phyloP scores from a whole-genome alignment of 73 alveolate genomes.

The Paramecium sexaurelia region DNA sequence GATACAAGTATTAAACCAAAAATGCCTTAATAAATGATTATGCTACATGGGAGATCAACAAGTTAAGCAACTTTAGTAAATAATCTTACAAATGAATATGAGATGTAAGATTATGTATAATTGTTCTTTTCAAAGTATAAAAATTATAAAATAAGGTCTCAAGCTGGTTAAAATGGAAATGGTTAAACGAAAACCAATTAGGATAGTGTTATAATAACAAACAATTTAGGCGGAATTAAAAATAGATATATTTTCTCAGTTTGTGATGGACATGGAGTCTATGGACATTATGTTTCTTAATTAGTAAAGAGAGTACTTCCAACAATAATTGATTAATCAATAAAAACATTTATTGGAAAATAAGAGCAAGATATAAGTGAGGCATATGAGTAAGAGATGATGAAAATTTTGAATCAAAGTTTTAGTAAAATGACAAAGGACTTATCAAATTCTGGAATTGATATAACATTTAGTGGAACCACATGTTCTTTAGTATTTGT shows the following conservation, averaged over 20 bases:
- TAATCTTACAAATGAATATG: not conserved
- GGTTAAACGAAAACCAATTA: conserved; percentile 48
- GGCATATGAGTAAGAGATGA: not conserved
- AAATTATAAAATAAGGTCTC: not conserved
- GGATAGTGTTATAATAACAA: conserved; percentile 25
- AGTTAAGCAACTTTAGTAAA: conserved; percentile 22
- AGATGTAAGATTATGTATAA: not conserved
- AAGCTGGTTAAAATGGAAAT: conserved; percentile 58
- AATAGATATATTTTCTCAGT: conserved; percentile 59
- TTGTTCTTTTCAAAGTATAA: conserved; percentile 34
- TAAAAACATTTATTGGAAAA: conserved; percentile 39
- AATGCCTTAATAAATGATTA: not conserved
- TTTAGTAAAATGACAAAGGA: conserved; percentile 50
- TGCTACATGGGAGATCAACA: conserved; percentile 54
- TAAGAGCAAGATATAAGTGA: conserved; percentile 35
- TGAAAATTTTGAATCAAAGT: not conserved
- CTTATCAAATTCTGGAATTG: conserved; percentile 63
- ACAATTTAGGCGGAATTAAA: conserved; percentile 22
- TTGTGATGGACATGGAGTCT: conserved; percentile 88
- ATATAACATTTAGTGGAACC: conserved; percentile 73
- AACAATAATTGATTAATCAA: not conserved
- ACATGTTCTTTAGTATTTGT: conserved; percentile 68
- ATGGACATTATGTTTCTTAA: conserved; percentile 80
- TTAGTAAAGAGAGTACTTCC: conserved; percentile 71
- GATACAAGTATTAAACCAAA: not conserved